Base-by-base conservation (phyloP, 2,329 filamentous ascomycete species). In the Fusarium nisikadoi region DNA sequence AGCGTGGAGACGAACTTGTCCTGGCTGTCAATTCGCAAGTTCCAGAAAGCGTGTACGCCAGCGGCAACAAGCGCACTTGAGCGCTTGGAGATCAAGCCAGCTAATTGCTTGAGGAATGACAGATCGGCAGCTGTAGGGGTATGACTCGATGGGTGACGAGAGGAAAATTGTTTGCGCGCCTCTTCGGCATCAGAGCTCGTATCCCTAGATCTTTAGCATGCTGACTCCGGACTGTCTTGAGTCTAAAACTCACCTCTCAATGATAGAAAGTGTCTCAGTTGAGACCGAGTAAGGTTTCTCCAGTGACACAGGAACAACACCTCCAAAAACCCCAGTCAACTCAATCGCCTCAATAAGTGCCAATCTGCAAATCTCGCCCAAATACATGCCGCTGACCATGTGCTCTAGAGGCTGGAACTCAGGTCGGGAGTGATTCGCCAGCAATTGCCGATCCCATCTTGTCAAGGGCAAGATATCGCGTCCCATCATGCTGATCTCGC, bases 401-500 rank as follows among this genome's bases (percentile, higher is more conserved):
- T 90, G 85, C 78, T 91, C 89, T 16, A 91, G 78, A 1, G 89
- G 89, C 72, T 91, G 89, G 69, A 91, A 91, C 29, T 88, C 85
- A 1, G 89, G 89, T 57, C 83, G 82, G 17, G 86, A 83, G 69
- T 90, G 90, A 1, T 79, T 82, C 5, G 82, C 82, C 49, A 86
- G 86, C 19, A 92, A 80, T 9, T 81, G 77, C 23, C 80, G 78
- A 70, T 92, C 90, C 90, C 90, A 92, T 71, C 84, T 85, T 7
- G 90, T 92, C 60, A 88, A 73, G 11, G 90, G 89, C 31, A 92
- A 80, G 53, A 90, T 84, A 62, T 82, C 86, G 55, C 84, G 81
- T 19, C 90, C 90, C 76, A 91, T 91, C 89, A 92, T 92, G 73
- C 89, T 87, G 38, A 92, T 79, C 78, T 92, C 90, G 2, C 89